Conservation (phyloP, 441 rosid species). For the Euphorbia celastroides region DNA sequence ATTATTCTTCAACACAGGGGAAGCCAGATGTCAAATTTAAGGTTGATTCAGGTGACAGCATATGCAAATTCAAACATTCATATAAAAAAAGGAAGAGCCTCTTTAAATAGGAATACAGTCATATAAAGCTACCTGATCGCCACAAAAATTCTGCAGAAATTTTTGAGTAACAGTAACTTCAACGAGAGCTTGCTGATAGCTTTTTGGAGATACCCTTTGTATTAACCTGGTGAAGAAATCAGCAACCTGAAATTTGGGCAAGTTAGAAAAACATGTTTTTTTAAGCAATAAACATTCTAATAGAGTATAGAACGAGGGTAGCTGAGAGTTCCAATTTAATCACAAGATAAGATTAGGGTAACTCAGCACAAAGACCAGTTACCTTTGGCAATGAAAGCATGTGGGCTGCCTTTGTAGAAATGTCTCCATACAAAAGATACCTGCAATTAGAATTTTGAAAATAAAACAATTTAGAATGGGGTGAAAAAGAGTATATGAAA, state of each 20-base stretch:
- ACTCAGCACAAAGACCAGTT: constrained; percentile 12
- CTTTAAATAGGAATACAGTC: background rate
- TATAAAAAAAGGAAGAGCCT: background rate
- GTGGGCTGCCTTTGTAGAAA: constrained; percentile 79
- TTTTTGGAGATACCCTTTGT: constrained; percentile 94
- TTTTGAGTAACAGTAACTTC: constrained; percentile 85
- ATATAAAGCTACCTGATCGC: constrained; percentile 71
- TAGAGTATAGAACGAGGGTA: background rate
- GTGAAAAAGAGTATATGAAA: background rate
- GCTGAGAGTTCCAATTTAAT: background rate
- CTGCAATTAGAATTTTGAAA: constrained; percentile 36
- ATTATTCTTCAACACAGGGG: constrained; percentile 3
- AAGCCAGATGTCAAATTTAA: background rate
- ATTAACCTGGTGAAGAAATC: constrained; percentile 81
- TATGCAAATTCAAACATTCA: background rate
- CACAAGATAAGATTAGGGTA: background rate
- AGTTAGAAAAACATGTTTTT: too few species aligned
- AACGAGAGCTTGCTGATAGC: constrained; percentile 86
- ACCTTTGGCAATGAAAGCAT: constrained; percentile 91
- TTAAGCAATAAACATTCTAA: background rate
- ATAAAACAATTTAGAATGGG: background rate
- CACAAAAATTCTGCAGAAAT: constrained; percentile 87
- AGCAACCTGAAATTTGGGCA: constrained; percentile 74
- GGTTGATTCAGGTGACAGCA: background rate
- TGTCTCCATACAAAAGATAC: constrained; percentile 86